These are phyloP conservation scores for Houttuynia cordata DNA, from an alignment of 164 flowering plant genomes.

Conservation along the genomic window DNA sequence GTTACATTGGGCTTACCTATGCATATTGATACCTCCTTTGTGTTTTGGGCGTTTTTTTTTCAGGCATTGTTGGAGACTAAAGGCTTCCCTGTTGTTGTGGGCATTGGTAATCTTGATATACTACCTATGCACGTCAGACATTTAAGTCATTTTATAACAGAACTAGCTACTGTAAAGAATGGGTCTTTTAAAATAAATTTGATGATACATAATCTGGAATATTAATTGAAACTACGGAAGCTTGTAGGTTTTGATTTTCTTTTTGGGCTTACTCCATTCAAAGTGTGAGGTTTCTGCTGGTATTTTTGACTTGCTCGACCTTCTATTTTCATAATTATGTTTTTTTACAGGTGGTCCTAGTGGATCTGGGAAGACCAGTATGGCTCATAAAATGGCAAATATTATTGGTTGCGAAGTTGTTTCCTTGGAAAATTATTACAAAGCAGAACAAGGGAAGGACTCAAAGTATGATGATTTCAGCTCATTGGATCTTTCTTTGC, in stretches of 20 bases:
- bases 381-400: conserved; percentile 99
- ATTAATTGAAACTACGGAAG: too few species aligned
- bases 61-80: conserved; percentile 94
- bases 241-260: too few species aligned
- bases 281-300: too few species aligned
- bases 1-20: background rate
- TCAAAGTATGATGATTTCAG: conserved; percentile 82
- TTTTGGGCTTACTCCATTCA: too few species aligned
- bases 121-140: background rate
- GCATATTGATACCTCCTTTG: background rate
- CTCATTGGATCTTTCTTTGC: conserved; percentile 75
- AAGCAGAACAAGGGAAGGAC: conserved; percentile 86
- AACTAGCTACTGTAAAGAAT: conserved; percentile 3
- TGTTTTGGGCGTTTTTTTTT: conserved; percentile 13
- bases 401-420: conserved; percentile 98
- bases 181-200: too few species aligned
- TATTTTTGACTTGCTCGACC: too few species aligned
- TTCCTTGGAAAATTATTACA: conserved; percentile 93
- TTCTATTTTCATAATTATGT: too few species aligned
- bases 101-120: conserved; percentile 55
- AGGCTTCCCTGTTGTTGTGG: conserved; percentile 91
- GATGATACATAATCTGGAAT: too few species aligned
- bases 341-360: conserved; percentile 84
- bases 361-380: conserved; percentile 98
- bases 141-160: background rate